Conservation (phyloP, 768 basidiomycete species). For the Psilocybe azurescens region DNA sequence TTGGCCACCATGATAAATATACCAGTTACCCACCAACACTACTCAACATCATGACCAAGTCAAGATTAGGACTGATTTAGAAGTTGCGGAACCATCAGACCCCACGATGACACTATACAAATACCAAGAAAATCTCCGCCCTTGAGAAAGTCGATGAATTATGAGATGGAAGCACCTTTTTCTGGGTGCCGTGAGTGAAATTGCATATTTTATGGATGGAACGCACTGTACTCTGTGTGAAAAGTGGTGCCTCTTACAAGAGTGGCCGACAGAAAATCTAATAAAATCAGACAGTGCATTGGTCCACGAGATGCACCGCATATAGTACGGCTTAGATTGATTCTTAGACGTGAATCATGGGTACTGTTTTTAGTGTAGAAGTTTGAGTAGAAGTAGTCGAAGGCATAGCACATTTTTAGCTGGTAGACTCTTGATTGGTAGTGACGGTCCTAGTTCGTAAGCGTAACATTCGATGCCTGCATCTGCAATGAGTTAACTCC, state of each 20-base stretch:
- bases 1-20: neutral
- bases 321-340: neutral
- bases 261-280: neutral
- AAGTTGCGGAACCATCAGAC: neutral
- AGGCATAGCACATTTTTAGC: no score
- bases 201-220: neutral
- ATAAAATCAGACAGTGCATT: neutral
- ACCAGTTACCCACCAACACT: neutral
- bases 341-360: neutral
- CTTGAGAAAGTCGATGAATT: neutral
- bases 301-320: neutral
- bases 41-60: neutral
- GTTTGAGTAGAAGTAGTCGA: neutral
- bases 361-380: neutral
- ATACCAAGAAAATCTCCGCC: neutral
- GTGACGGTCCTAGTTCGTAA: no score
- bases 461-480: no score
- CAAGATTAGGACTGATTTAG: neutral
- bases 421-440: no score
- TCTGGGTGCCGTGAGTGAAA: neutral
- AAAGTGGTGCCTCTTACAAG: neutral
- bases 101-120: slow-evolving; percentile 1
- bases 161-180: neutral
- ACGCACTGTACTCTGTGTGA: neutral
- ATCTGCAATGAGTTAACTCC: neutral